These are phyloP conservation scores for Pelargonium citronellum DNA, from an alignment of 441 rosid genomes.

Conservation along the genomic window DNA sequence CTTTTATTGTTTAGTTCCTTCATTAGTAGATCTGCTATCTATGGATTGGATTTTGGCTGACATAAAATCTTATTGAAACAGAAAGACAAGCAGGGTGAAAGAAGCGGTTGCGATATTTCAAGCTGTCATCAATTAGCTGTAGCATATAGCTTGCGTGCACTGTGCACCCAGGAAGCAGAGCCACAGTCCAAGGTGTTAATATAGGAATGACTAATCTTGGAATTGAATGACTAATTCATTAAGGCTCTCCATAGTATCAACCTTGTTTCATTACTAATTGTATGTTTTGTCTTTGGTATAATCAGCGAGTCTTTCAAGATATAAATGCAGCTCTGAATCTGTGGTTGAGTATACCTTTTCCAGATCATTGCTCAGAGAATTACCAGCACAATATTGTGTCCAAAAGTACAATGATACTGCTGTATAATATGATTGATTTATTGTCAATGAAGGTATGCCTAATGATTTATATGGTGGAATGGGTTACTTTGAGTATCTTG, in stretches of 20 bases:
- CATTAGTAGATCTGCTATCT: constrained; percentile 17
- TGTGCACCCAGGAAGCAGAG: constrained; percentile 64
- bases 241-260: background rate
- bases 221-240: constrained; percentile 23
- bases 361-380: constrained; percentile 30
- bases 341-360: constrained; percentile 44
- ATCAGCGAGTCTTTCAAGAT: constrained; percentile 58
- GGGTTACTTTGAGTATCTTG: constrained; percentile 14
- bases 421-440: constrained; percentile 62
- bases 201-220: constrained; percentile 30
- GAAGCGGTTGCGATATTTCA: constrained; percentile 24
- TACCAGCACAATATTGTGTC: constrained; percentile 32
- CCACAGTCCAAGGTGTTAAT: constrained; percentile 73
- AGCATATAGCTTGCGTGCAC: constrained; percentile 69
- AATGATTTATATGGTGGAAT: constrained; percentile 13
- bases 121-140: constrained; percentile 50
- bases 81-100: constrained; percentile 30
- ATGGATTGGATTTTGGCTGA: constrained; percentile 22
- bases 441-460: constrained; percentile 61
- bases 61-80: constrained; percentile 28
- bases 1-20: constrained; percentile 10
- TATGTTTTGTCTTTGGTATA: constrained; percentile 20
- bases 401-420: constrained; percentile 41
- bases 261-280: constrained; percentile 19
- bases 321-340: constrained; percentile 49